These are phyloP conservation scores for Globisporangium cederbergense DNA, from an alignment of 352 stramenopile species.

Conservation along the genomic window DNA sequence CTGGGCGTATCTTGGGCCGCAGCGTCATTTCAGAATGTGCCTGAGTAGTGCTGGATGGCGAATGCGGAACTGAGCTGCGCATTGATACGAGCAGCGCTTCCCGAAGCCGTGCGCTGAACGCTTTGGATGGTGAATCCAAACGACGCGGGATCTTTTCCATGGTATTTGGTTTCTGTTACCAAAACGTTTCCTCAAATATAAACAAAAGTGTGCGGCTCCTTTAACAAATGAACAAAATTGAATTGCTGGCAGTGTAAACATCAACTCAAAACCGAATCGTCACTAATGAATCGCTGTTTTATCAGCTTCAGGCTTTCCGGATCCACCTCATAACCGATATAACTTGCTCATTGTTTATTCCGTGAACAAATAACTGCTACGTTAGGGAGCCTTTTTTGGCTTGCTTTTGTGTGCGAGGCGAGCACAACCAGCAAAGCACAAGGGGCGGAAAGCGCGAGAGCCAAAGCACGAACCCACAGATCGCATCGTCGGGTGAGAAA, in stretches of 20 bases:
- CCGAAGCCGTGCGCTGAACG: too few relatives aligned
- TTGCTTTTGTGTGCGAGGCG: too few relatives aligned
- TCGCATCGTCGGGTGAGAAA: not conserved
- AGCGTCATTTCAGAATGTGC: not conserved
- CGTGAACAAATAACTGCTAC: not conserved
- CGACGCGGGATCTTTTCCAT: not conserved
- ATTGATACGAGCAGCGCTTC: too few relatives aligned
- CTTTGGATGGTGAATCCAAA: not conserved
- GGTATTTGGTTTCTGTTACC: too few relatives aligned
- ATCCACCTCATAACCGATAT: too few relatives aligned
- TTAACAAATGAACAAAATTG: not conserved
- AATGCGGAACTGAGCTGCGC: too few relatives aligned
- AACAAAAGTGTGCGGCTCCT: not conserved
- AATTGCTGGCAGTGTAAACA: not conserved
- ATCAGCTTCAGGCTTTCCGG: too few relatives aligned
- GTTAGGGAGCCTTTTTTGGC: not conserved
- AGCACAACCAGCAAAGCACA: not conserved
- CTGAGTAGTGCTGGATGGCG: too few relatives aligned
- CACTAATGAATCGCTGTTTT: not conserved
- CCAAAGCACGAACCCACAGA: not conserved
- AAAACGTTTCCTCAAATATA: too few relatives aligned
- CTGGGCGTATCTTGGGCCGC: not conserved
- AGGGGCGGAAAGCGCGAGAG: not conserved
- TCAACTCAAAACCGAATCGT: not conserved
- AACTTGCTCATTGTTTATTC: not conserved